Evolutionary conservation across 2,329 filamentous ascomycete genomes (phyloP), one percentile per base, ranked within the genome.

Genomic region (Fusarium stilboides): DNA sequence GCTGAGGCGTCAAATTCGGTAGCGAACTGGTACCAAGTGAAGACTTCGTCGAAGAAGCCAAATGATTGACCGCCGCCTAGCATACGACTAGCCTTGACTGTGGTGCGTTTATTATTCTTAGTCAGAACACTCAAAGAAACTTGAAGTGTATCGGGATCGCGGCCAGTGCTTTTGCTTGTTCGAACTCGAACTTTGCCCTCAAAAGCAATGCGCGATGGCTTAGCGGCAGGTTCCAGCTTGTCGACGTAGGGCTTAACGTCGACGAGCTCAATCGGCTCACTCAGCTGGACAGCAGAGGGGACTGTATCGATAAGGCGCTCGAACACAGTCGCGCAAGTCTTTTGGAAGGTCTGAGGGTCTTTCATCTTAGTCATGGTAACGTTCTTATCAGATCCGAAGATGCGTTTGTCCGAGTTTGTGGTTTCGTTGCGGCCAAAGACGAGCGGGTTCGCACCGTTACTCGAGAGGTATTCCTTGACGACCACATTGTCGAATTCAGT

Each of bases 321-420:
- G 26, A 57, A 57, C 3, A 57, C 47, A 9, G 14, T 22, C 14
- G 55, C 55, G 22, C 55, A 57, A 17, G 46, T 51, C 22, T 50
- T 51, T 17, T 57, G 45, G 13, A 57, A 57, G 6, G 28, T 51
- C 12, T 50, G 8, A 13, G 45, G 36, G 10, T 50, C 46, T n/a
- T 44, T 51, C 28, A 57, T 13, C 39, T 51, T 39, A 1, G 37
- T 45, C 46, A 85, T 80, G 5, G 82, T 84, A 17, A 74, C 77
- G 73, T 84, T 84, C 2, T 75, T 76, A 61, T 85, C 84, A 0
- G 82, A 77, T 28, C 65, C 73, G 63, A 83, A 86, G 26, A 85
- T 78, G 10, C 76, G 77, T 51, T 72, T 74, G 64, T 86, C 84
- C 0, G 83, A 83, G 62, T 75, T 76, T 15, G 72, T 72, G 3